A percentile compares a stretch with the other conserved stretches of the same genome.
These are phyloP conservation scores for Fusarium floridanum DNA, from an alignment of 2,329 filamentous ascomycete genomes.

Conservation along the genomic window DNA sequence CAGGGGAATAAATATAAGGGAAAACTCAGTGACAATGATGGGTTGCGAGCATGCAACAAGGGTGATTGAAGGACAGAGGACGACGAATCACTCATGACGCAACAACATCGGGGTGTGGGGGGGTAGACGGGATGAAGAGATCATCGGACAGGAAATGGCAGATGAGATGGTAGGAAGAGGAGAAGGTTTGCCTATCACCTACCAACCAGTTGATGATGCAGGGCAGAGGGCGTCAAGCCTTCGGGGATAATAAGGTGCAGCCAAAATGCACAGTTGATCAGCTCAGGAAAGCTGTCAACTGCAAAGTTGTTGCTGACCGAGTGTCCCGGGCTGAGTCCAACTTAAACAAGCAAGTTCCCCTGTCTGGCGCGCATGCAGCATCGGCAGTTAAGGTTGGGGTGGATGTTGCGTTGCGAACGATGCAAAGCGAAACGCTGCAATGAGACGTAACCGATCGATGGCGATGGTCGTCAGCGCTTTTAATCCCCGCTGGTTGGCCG, in stretches of 20 bases:
- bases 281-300: constrained; percentile 27
- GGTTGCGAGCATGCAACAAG: constrained; percentile 15
- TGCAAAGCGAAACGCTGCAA: constrained; percentile 41
- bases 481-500: constrained; percentile 42
- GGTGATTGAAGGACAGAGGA: constrained; percentile 17
- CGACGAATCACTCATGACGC: constrained; percentile 28
- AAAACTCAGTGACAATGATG: constrained; percentile 1
- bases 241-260: constrained; percentile 6
- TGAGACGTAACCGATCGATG: constrained; percentile 35
- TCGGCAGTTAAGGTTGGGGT: constrained; percentile 34
- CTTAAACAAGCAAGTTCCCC: constrained; percentile 31
- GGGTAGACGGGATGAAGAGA: constrained; percentile 22
- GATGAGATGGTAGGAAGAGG: constrained; percentile 14
- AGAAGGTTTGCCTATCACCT: constrained; percentile 33
- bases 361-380: constrained; percentile 43
- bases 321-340: constrained; percentile 32
- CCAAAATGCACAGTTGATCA: neutral
- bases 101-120: constrained; percentile 35
- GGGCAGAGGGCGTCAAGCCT: constrained; percentile 29
- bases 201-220: constrained; percentile 33
- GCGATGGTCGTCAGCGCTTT: constrained; percentile 32
- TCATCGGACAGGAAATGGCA: constrained; percentile 26
- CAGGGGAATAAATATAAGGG: constrained; percentile 13
- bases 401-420: constrained; percentile 36
- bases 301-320: constrained; percentile 27